phyloP scores from a whole-genome alignment of 805 yeast genomes.

The Metschnikowia drakensbergensis region DNA sequence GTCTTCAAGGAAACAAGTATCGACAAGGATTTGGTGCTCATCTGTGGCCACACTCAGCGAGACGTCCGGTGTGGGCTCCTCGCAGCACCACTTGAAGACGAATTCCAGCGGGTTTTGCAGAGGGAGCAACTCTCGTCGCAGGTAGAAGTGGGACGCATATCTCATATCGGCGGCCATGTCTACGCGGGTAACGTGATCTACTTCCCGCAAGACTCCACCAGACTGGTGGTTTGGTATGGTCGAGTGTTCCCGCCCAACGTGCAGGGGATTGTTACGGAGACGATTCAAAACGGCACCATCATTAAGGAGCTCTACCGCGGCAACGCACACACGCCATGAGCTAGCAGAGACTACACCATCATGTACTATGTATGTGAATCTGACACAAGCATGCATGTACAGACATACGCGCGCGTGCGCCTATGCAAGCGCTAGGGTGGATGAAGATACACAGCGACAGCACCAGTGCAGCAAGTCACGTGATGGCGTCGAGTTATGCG shows the following conservation, averaged over 20 bases:
- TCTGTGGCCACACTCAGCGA: slow-evolving; percentile 64
- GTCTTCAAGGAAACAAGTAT: slow-evolving; percentile 9
- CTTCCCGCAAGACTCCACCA: slow-evolving; percentile 38
- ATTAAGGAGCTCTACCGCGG: slow-evolving; percentile 60
- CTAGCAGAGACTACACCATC: not conserved
- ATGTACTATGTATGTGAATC: not conserved
- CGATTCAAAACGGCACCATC: slow-evolving; percentile 46
- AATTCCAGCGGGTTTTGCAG: slow-evolving; percentile 44
- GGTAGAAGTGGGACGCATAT: slow-evolving; percentile 49
- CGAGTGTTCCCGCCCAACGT: slow-evolving; percentile 62
- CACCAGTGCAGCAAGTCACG: slow-evolving; percentile 2
- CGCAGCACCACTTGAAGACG: slow-evolving; percentile 56
- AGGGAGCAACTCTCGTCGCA: slow-evolving; percentile 26
- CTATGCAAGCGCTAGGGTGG: slow-evolving; percentile 3
- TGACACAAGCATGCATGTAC: slow-evolving; percentile 5
- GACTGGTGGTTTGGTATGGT: slow-evolving; percentile 65
- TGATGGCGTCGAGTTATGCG: not conserved
- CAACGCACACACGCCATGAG: not conserved
- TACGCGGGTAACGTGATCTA: slow-evolving; percentile 79
- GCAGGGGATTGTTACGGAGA: slow-evolving; percentile 59
- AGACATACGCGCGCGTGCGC: slow-evolving; percentile 5
- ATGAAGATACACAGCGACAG: not conserved
- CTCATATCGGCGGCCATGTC: slow-evolving; percentile 84
- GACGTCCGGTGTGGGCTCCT: slow-evolving; percentile 64
- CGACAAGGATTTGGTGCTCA: slow-evolving; percentile 37